Conservation (phyloP, 164 flowering plant species). For the Liquidambar formosana region DNA sequence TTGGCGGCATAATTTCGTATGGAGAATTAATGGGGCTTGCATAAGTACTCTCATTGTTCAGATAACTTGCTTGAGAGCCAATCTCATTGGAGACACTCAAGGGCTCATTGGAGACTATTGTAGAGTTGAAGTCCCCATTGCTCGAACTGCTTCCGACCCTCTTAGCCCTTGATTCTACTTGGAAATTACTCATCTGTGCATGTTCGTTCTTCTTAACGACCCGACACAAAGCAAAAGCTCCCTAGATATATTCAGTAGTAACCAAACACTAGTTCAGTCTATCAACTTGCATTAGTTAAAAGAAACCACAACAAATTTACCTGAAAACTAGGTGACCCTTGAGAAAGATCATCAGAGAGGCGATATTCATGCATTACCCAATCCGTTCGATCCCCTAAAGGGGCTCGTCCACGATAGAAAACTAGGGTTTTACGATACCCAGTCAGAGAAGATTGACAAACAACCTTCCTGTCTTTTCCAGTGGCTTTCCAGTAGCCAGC, state of each 20-base stretch:
- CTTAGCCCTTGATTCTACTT: conserved; percentile 44
- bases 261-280: not conserved
- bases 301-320: conserved; percentile 30
- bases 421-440: conserved; percentile 86
- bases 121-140: conserved; percentile 25
- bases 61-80: conserved; percentile 31
- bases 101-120: conserved; percentile 33
- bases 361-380: conserved; percentile 98
- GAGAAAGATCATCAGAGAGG: conserved; percentile 60
- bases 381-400: conserved; percentile 77
- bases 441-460: conserved; percentile 48
- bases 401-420: conserved; percentile 87
- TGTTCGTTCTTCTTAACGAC: conserved; percentile 64
- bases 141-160: conserved; percentile 38
- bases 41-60: conserved; percentile 35
- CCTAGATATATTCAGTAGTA: conserved; percentile 39
- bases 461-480: conserved; percentile 82
- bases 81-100: conserved; percentile 25
- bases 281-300: too few species aligned
- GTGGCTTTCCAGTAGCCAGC: conserved; percentile 99
- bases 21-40: conserved; percentile 60
- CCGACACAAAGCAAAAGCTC: conserved; percentile 83
- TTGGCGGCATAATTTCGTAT: conserved; percentile 21
- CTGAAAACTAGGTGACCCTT: conserved; percentile 49
- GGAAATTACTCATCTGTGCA: conserved; percentile 27